phyloP scores from a whole-genome alignment of 2,329 filamentous ascomycete genomes.

The Hymenoscyphus fructigenus region DNA sequence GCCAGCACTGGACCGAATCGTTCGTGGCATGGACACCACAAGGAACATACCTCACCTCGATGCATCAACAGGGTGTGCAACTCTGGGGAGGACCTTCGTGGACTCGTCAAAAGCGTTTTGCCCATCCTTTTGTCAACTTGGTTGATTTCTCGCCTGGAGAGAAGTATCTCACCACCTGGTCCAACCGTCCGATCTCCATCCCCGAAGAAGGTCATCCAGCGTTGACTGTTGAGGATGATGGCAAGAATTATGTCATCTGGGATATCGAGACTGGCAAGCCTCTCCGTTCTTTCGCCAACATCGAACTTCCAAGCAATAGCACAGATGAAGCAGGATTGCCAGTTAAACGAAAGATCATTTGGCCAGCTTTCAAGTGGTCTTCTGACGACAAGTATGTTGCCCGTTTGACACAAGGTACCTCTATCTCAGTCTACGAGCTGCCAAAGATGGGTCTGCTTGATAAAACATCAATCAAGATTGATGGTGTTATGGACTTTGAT shows the following conservation, averaged over 20 bases:
- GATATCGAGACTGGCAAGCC: constrained; percentile 88
- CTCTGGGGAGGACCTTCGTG: constrained; percentile 92
- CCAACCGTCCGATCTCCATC: constrained; percentile 86
- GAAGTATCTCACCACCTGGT: constrained; percentile 96
- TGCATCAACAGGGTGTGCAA: constrained; percentile 94
- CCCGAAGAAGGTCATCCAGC: constrained; percentile 82
- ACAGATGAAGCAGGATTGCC: constrained; percentile 61
- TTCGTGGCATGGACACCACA: constrained; percentile 98
- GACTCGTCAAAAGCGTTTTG: constrained; percentile 88
- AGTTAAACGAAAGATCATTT: constrained; percentile 89
- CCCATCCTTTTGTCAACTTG: constrained; percentile 92
- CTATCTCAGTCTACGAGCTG: constrained; percentile 88
- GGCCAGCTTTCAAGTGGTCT: constrained; percentile 99
- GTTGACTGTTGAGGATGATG: constrained; percentile 89
- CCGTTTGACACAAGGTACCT: constrained; percentile 80
- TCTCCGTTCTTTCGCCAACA: constrained; percentile 87
- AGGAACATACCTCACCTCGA: constrained; percentile 90
- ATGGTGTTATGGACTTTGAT: constrained; percentile 96
- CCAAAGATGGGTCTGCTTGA: constrained; percentile 87
- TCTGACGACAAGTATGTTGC: constrained; percentile 96
- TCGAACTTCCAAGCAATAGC: constrained; percentile 69
- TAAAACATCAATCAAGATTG: constrained; percentile 92
- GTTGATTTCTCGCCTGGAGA: constrained; percentile 94
- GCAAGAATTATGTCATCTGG: constrained; percentile 99
- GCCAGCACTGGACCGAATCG: constrained; percentile 94